Percentiles rank a stretch among this genome's conserved stretches.
Conservation (phyloP, 129 eudicot species). For the Flaveria brownii region DNA sequence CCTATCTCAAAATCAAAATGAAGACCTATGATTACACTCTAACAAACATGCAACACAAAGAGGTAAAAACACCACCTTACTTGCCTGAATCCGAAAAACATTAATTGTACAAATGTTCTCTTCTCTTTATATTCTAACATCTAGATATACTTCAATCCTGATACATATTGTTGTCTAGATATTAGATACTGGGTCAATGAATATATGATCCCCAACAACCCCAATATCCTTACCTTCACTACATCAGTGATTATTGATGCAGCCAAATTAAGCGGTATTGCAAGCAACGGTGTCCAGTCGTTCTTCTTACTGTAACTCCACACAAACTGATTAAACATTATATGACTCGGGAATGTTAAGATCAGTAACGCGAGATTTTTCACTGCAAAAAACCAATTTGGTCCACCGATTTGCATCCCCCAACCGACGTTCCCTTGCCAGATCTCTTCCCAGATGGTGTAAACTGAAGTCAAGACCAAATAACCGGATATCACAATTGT, state of each 20-base stretch:
- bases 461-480: conserved; percentile 69
- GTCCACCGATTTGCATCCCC: conserved; percentile 97
- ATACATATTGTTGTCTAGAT: conserved; percentile 89
- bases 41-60: conserved; percentile 19
- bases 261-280: conserved; percentile 84
- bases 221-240: conserved; percentile 82
- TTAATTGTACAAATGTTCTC: conserved; percentile 41
- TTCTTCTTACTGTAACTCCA: conserved; percentile 85
- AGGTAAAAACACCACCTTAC: conserved; percentile 25
- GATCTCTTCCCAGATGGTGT: conserved; percentile 89
- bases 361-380: conserved; percentile 84
- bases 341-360: conserved; percentile 86
- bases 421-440: conserved; percentile 95
- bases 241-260: conserved; percentile 75
- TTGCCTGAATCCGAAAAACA: conserved; percentile 33
- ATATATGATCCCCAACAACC: conserved; percentile 84
- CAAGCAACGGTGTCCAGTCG: conserved; percentile 68
- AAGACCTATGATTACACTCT: conserved; percentile 2
- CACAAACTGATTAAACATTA: conserved; percentile 84
- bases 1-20: not conserved
- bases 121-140: conserved; percentile 18
- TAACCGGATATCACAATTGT: conserved; percentile 72
- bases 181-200: conserved; percentile 83
- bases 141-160: conserved; percentile 95
- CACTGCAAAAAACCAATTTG: conserved; percentile 91